Evolutionary conservation across 352 stramenopile species (phyloP), one percentile per base, ranked within the genome.

Genomic region (Globisporangium apiculatum): DNA sequence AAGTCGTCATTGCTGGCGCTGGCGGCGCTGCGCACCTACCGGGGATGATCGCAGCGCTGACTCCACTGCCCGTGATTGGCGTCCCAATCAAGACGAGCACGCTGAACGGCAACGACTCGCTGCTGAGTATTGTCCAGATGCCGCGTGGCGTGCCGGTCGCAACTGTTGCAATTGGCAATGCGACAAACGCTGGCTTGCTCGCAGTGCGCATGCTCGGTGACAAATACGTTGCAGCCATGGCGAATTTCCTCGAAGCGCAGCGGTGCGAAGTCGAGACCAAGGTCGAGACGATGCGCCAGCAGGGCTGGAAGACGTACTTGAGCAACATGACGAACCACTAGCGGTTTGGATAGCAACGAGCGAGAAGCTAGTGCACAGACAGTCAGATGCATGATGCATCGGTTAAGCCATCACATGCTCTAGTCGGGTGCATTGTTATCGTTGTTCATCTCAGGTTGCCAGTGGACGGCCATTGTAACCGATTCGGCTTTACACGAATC

Each of bases 111-210:
- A 76, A 98, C 53, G 97, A 99, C 76, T 98, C 94, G 48, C 75
- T 99, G 11, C 79, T 99, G 63, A 98, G 91, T 67, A 99, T 99
- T 71, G 96, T 99, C 24, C 97, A 99, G 82, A 99, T 99, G 97
- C 97, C 97, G 42, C 76, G 94, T 40, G 97, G 97, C 53, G 87
- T 99, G 40, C 97, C 97, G 10, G 96, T 99, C 43, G 97, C 97
- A 2, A 99, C 97, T 10, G 96, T 99, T 12, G 96, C 95, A 2
- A 99, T 99, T 65, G 96, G 96, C 57, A 99, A 99, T 79, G 90
- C 96, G 12, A 97, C 82, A 48, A 99, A 99, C 76, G 97, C 97
- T 0, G 97, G 96, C 35, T 68, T 99, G n/a, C 67, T 99, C 55
- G 97, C 97, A 31, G 91, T 99, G 51, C 84, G 96, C 38, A 99